A percentile compares a stretch with the other conserved stretches of the same genome.
Evolutionary conservation across 1,284 basidiomycete genomes (phyloP).

Genomic region (Tetrapyrgos nigripes): DNA sequence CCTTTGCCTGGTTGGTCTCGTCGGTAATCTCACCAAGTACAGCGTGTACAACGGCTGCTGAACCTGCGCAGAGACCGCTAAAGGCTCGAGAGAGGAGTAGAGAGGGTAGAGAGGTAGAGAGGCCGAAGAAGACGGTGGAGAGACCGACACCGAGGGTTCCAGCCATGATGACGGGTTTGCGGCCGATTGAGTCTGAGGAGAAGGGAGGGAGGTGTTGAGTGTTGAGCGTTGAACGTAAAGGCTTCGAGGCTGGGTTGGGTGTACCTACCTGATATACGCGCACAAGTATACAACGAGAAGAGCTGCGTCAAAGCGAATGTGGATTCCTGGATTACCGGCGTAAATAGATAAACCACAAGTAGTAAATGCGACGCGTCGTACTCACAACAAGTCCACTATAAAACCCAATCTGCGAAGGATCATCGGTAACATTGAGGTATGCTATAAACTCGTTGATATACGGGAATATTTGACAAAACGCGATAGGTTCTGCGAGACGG

Average conservation of each 20-base stretch:
- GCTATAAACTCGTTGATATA: constrained; percentile 48
- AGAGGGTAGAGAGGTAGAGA: constrained; percentile 53
- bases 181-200: constrained; percentile 57
- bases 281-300: constrained; percentile 66
- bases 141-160: constrained; percentile 56
- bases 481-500: constrained; percentile 46
- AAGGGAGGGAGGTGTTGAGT: no score
- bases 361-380: no score
- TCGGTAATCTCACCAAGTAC: constrained; percentile 68
- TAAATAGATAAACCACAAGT: not conserved
- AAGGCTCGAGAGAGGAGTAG: constrained; percentile 50
- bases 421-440: constrained; percentile 38
- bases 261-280: constrained; percentile 56
- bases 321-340: constrained; percentile 52
- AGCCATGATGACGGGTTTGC: constrained; percentile 61
- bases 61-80: constrained; percentile 66
- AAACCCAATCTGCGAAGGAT: constrained; percentile 44
- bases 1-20: constrained; percentile 58
- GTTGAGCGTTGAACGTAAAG: no score
- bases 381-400: constrained; percentile 48
- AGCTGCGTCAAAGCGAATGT: constrained; percentile 64
- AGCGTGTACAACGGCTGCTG: constrained; percentile 62
- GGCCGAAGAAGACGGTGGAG: constrained; percentile 57
- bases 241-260: not conserved
- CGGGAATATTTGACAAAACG: constrained; percentile 43